Evolutionary conservation across 1,284 basidiomycete species (phyloP).

Genomic region (Phylloboletellus chloephorus): DNA sequence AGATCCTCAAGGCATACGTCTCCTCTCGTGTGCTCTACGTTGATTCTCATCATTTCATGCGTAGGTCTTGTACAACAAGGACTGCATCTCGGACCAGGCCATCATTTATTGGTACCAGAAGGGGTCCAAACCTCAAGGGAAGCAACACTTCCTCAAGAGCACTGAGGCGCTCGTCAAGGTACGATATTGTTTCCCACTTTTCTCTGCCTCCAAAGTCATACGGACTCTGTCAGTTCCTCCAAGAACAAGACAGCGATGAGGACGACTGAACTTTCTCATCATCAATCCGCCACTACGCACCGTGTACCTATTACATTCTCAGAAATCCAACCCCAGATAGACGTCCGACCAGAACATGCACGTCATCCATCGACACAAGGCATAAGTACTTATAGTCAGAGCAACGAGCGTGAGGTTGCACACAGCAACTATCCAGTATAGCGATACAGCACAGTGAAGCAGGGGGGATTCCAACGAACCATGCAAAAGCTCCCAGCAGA

Average conservation of each 20-base stretch:
- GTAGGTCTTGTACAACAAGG: slow-evolving; percentile 89
- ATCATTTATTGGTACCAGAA: slow-evolving; percentile 98
- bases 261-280: slow-evolving; percentile 41
- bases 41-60: slow-evolving; percentile 1
- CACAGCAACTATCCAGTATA: slow-evolving; percentile 1
- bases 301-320: slow-evolving; percentile 18
- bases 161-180: slow-evolving; percentile 89
- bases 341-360: slow-evolving; percentile 1
- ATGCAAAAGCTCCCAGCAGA: slow-evolving; percentile 4
- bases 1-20: slow-evolving; percentile 75
- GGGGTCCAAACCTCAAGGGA: slow-evolving; percentile 90
- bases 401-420: slow-evolving; percentile 1
- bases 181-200: slow-evolving; percentile 21
- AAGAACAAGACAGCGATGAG: slow-evolving; percentile 74
- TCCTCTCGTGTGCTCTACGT: not conserved
- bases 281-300: slow-evolving; percentile 2
- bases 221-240: slow-evolving; percentile 55
- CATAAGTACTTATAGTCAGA: slow-evolving; percentile 7
- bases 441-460: slow-evolving; percentile 8
- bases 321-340: slow-evolving; percentile 15
- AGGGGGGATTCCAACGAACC: not conserved
- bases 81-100: slow-evolving; percentile 91
- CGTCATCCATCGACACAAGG: not conserved
- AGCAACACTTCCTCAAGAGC: slow-evolving; percentile 89
- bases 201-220: slow-evolving; percentile 15